Conservation (phyloP, 345 rosid genomes). For the Iberis pinnata region DNA sequence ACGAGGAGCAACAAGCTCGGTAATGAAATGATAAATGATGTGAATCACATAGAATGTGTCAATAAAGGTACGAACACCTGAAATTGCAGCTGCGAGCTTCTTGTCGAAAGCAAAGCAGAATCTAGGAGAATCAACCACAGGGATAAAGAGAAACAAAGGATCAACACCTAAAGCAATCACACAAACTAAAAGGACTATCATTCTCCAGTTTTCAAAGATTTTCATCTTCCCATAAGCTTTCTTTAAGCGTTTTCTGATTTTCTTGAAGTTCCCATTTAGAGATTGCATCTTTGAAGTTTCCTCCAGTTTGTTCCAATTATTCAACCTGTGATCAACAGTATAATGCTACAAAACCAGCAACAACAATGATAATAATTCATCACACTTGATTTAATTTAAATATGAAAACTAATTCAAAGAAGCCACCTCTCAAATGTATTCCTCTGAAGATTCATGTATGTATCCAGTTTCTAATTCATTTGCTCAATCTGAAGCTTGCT, state of each 20-base stretch:
- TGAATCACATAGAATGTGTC: conserved; percentile 25
- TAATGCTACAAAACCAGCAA: not conserved
- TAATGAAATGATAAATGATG: not conserved
- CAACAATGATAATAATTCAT: not conserved
- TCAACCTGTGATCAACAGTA: conserved; percentile 29
- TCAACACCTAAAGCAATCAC: conserved; percentile 28
- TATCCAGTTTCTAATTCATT: not conserved
- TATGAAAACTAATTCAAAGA: not conserved
- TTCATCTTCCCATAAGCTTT: conserved; percentile 31
- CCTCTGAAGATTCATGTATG: not conserved
- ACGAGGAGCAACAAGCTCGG: not conserved
- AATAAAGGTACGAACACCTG: conserved; percentile 20
- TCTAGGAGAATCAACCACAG: conserved; percentile 7
- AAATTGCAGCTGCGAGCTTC: conserved; percentile 5
- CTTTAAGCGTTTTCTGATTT: conserved; percentile 25
- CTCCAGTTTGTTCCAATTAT: not conserved
- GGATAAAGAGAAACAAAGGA: conserved; percentile 31
- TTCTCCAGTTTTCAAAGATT: conserved; percentile 19
- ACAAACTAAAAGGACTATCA: not conserved
- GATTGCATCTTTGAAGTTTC: conserved; percentile 15
- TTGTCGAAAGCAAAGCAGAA: conserved; percentile 14
- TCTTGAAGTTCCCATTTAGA: conserved; percentile 19
- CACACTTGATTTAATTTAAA: too few species aligned
- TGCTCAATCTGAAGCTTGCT: not conserved
- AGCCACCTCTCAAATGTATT: not conserved